Evolutionary conservation across 768 basidiomycete species (phyloP).

Genomic region (Mycena haematopus): DNA sequence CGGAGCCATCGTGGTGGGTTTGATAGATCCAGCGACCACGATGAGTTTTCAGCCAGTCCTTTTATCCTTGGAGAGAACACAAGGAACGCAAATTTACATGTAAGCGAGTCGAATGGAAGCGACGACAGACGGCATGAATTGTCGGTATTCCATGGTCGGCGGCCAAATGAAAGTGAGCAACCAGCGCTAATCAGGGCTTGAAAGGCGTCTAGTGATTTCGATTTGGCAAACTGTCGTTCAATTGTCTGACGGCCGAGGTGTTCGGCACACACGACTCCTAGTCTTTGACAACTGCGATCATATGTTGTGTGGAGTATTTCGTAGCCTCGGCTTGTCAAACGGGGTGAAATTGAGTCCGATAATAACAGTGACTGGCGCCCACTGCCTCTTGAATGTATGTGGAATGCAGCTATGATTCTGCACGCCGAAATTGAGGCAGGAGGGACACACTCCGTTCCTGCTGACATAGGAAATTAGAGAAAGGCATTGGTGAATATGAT

Average conservation of each 20-base stretch:
- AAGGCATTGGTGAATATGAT: neutral
- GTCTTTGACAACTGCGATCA: no score
- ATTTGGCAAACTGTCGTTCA: neutral
- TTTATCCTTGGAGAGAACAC: neutral
- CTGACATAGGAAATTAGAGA: neutral
- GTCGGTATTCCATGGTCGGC: constrained; percentile 6
- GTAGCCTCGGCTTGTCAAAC: neutral
- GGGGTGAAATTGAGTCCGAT: neutral
- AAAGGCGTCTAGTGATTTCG: neutral
- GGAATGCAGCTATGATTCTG: neutral
- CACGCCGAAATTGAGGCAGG: neutral
- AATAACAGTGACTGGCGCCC: constrained; percentile 1
- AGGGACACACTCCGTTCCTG: neutral
- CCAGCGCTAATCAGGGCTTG: neutral
- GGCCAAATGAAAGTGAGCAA: neutral
- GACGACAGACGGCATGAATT: constrained; percentile 8
- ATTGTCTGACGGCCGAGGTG: neutral
- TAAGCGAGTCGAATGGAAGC: neutral
- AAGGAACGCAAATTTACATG: neutral
- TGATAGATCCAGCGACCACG: neutral
- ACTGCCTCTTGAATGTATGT: constrained; percentile 4
- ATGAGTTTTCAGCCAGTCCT: neutral
- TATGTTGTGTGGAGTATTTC: neutral
- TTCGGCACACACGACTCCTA: neutral
- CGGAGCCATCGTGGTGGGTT: constrained; percentile 4